phyloP scores from a whole-genome alignment of 768 basidiomycete genomes.

The Mrakia blollopis region DNA sequence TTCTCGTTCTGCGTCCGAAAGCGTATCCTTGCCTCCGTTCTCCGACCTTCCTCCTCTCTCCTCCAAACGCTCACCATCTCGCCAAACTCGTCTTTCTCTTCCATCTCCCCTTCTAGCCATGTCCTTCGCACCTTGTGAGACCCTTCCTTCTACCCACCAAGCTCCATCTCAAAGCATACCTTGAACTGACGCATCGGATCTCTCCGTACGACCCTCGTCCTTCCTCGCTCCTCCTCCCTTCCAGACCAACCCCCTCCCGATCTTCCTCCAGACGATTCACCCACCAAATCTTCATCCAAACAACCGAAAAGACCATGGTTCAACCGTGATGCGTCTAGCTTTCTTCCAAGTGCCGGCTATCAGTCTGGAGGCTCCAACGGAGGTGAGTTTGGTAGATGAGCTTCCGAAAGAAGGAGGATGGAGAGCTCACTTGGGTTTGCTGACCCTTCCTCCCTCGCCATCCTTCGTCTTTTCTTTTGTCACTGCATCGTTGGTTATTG shows the following conservation, averaged over 20 bases:
- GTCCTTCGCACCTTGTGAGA: conserved; percentile 24
- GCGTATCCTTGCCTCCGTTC: not conserved
- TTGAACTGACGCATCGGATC: not conserved
- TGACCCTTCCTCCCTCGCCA: not conserved
- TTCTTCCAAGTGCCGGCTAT: conserved; percentile 4
- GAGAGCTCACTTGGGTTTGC: not conserved
- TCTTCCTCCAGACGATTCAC: conserved; percentile 21
- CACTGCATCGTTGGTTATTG: not conserved
- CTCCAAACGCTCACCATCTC: not conserved
- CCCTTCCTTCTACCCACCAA: not conserved
- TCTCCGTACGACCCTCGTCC: not conserved
- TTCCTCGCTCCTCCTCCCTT: not conserved
- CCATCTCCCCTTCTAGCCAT: not conserved
- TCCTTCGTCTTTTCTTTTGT: no score
- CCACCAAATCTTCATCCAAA: conserved; percentile 1
- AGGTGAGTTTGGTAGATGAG: not conserved
- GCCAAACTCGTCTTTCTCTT: not conserved
- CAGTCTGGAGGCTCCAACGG: conserved; percentile 12
- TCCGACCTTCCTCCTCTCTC: not conserved
- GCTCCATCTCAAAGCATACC: not conserved
- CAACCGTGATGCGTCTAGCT: conserved; percentile 21
- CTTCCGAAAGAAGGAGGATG: not conserved
- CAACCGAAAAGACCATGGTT: conserved; percentile 25
- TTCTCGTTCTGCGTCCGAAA: not conserved
- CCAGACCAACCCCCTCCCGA: conserved; percentile 33